A percentile compares a stretch with the other conserved stretches of the same genome.
phyloP scores from a whole-genome alignment of 2,329 filamentous ascomycete genomes.

The Colletotrichum ledebouriae region DNA sequence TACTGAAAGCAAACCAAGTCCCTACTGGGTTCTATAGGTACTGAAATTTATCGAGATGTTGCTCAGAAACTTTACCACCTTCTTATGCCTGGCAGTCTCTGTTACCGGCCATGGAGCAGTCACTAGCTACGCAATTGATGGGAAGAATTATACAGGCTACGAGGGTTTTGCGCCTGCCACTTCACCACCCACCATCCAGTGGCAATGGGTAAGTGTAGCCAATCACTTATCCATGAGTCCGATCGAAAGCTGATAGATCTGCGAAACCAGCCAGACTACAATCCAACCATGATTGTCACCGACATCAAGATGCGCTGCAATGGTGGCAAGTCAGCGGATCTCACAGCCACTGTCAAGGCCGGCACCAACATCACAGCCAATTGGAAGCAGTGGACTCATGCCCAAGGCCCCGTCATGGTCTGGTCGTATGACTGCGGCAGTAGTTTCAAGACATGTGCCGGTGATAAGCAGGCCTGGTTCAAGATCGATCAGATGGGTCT shows the following conservation, averaged over 20 bases:
- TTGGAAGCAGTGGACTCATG: slow-evolving; percentile 68
- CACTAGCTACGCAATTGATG: slow-evolving; percentile 61
- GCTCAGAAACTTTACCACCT: neutral
- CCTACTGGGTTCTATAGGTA: too few species aligned
- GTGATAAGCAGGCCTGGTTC: slow-evolving; percentile 68
- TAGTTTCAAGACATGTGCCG: slow-evolving; percentile 63
- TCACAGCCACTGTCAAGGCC: slow-evolving; percentile 60
- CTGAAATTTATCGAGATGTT: neutral
- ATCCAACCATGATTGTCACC: slow-evolving; percentile 64
- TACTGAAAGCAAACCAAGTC: too few species aligned
- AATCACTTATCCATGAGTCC: neutral
- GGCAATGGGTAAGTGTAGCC: slow-evolving; percentile 57
- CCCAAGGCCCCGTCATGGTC: slow-evolving; percentile 71
- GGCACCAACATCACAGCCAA: slow-evolving; percentile 62
- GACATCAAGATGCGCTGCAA: slow-evolving; percentile 68
- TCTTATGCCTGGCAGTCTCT: slow-evolving; percentile 2
- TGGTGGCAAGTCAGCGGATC: slow-evolving; percentile 62
- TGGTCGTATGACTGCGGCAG: slow-evolving; percentile 64
- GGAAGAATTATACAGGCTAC: slow-evolving; percentile 59
- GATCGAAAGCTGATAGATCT: neutral
- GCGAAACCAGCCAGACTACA: slow-evolving; percentile 61
- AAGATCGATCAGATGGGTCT: slow-evolving; percentile 69
- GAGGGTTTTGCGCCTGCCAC: slow-evolving; percentile 63
- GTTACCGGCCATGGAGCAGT: slow-evolving; percentile 55
- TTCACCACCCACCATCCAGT: slow-evolving; percentile 66